Base-by-base conservation (phyloP, 371 early-diverging fungal genomes). In the Funneliformis caledonium region DNA sequence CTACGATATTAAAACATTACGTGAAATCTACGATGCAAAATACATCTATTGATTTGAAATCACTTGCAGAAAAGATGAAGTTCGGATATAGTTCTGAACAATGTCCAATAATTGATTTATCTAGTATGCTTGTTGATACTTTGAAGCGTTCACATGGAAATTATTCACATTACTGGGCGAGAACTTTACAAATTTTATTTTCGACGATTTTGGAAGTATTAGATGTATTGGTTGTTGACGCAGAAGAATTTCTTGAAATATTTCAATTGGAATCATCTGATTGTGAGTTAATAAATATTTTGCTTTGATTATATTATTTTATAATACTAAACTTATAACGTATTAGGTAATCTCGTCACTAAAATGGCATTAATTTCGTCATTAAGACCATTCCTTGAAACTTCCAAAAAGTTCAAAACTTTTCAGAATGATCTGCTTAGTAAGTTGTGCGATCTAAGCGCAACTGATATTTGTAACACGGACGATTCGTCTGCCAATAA, bases 371-470 rank as follows among this genome's bases (percentile, higher is more conserved):
- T 86, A 1, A 31, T 86, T 37, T 61, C 59, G 6, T 78, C 86
- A 3, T 72, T 88, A 81, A 88, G 85, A 61, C 43, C 78, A 12
- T 68, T 22, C 4, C 22, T 88, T 33, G 75, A 78, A 22, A 64
- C 75, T 31, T 81, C 82, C 4, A 45, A 74, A 7, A 60, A 64
- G 19, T 88, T 82, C 59, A 82, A 79, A 37, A 81, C 76, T 31
- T 83, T 87, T 48, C 88, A 88, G 76, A 87, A 86, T 68, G 85
- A 88, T n/a, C 52, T 87, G 37, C 83, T 84, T 7, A 85, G 84
- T 67, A 85, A 84, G 68, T 48, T 88, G 10, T 86, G 86, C 8
- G 83, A 84, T 59, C 72, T 84, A 7, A 65, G 78, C 0, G 80
- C 73, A 14, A 22, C 83, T 48, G 76, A 83, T 19, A 81, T 83